phyloP scores from a whole-genome alignment of 805 yeast genomes.

The Candida awuae region DNA sequence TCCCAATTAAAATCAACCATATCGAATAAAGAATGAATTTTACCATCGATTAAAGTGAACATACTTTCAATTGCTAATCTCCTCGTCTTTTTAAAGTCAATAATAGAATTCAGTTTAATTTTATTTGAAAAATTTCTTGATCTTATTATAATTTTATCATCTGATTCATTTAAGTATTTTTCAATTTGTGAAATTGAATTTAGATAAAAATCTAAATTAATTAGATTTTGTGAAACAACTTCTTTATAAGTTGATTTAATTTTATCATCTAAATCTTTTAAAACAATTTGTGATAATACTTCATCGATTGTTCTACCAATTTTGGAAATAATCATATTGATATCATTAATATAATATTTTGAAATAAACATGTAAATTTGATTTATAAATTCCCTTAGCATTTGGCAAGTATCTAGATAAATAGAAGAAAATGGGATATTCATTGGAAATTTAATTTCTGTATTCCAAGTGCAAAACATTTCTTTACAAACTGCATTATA shows the following conservation, averaged over 20 bases:
- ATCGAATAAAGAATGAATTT: slow-evolving; percentile 72
- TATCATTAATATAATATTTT: slow-evolving; percentile 56
- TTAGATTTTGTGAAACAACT: slow-evolving; percentile 79
- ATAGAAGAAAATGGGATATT: slow-evolving; percentile 82
- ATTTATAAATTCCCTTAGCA: slow-evolving; percentile 55
- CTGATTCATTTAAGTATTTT: slow-evolving; percentile 27
- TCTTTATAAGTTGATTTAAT: slow-evolving; percentile 74
- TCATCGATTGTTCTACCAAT: slow-evolving; percentile 57
- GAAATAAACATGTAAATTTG: slow-evolving; percentile 58
- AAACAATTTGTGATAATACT: slow-evolving; percentile 60
- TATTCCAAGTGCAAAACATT: slow-evolving; percentile 22
- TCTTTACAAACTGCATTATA: slow-evolving; percentile 53
- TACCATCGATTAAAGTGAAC: slow-evolving; percentile 73
- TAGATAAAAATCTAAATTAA: slow-evolving; percentile 81
- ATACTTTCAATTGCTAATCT: slow-evolving; percentile 71
- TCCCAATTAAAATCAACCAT: slow-evolving; percentile 84
- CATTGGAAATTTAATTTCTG: slow-evolving; percentile 39
- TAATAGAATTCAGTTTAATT: slow-evolving; percentile 32
- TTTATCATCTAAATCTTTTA: slow-evolving; percentile 52
- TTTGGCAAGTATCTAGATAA: slow-evolving; percentile 79
- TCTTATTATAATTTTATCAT: slow-evolving; percentile 32
- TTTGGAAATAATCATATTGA: slow-evolving; percentile 50
- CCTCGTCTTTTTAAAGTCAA: slow-evolving; percentile 43
- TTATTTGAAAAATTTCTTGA: slow-evolving; percentile 21
- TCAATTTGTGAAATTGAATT: slow-evolving; percentile 66